Evolutionary conservation across 176 grass and related monocot species (phyloP).

Genomic region (Rhynchospora pubera): DNA sequence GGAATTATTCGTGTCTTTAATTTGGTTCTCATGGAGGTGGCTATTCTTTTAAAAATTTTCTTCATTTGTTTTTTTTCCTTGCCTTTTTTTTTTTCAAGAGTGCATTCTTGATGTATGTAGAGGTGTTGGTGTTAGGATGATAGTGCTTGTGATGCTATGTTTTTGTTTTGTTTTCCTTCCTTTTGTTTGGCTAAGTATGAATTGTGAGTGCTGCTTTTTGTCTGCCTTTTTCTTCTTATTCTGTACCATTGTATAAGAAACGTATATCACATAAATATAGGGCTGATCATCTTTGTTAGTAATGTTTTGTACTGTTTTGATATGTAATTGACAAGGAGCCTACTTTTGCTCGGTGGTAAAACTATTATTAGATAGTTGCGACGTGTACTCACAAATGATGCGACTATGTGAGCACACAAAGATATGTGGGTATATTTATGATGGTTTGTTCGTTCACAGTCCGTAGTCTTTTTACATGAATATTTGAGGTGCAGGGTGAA

Average conservation of each 20-base stretch:
- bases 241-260: conserved; percentile 20
- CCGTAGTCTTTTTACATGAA: background rate
- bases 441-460: background rate
- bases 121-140: conserved; percentile 1
- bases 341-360: background rate
- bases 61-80: background rate
- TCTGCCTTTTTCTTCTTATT: background rate
- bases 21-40: conserved; percentile 24
- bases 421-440: background rate
- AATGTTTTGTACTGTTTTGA: background rate
- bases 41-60: conserved; percentile 1
- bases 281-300: background rate
- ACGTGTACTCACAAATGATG: no score
- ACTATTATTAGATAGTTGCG: no score
- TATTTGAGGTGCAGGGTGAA: background rate
- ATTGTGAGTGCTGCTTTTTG: background rate
- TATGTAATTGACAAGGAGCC: background rate
- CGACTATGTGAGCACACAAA: no score
- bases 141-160: background rate
- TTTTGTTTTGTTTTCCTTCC: background rate
- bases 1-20: conserved; percentile 79
- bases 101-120: conserved; percentile 16
- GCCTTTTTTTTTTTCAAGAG: background rate
- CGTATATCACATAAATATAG: background rate
- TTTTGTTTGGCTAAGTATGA: background rate